Base-by-base conservation (phyloP, 805 yeast species). In the Candida ipomoeae region DNA sequence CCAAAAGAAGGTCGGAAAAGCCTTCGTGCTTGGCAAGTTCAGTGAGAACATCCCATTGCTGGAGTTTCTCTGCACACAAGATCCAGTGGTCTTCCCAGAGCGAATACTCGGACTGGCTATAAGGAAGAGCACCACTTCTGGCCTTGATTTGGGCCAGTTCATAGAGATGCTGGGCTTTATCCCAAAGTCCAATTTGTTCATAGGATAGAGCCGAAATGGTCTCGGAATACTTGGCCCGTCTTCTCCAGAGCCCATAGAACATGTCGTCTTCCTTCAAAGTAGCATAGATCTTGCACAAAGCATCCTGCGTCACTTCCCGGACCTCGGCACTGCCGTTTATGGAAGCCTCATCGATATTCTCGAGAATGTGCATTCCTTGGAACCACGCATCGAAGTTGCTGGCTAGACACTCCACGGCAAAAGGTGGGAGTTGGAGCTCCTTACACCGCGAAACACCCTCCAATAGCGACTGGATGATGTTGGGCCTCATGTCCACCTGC, bases 71-170 rank as follows among this genome's bases (percentile, higher is more conserved):
- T 3, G 99, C 96, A 73, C 99, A 91, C 36, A 88, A 71, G 50
- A 94, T 90, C 99, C 99, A 94, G 62, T 91, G 95, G 63, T 94
- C 99, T 69, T 95, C 99, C 99, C 99, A 94, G 33, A 94, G 74
- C 0, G 94, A 84, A 61, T 94, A 94, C 64, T 94, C 99, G 1
- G 95, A 82, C 62, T 94, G 97, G 26, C 97, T 89, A 63, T 89
- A 94, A 0, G 99, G 99, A 37, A 94, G 71, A 3, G 87, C 95
- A 2, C 98, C 97, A 62, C 96, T 86, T 50, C 99, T 75, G 0
- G 99, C 97, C 60, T 92, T 91, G 50, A 94, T 87, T 70, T 94
- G 99, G 1, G 99, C 99, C 20, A 90, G 83, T 68, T 94, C 99
- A 60, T 95, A 95, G 54, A 92, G 71, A 63, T 90, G 95, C 65